Evolutionary conservation across 2,329 filamentous ascomycete genomes (phyloP).

Genomic region (Monilinia aucupariae): DNA sequence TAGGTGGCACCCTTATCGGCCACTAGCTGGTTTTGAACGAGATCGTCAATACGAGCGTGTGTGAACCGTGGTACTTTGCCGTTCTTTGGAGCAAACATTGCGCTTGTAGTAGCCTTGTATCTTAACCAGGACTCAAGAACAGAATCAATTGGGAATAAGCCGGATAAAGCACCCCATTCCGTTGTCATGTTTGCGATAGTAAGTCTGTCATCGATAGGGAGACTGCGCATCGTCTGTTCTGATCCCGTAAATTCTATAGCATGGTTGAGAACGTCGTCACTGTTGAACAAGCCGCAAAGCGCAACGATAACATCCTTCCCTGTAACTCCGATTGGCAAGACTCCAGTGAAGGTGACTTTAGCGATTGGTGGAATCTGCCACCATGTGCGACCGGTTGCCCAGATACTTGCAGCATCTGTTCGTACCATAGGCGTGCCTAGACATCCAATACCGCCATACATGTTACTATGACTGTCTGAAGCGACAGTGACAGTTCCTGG

Average conservation of each 20-base stretch:
- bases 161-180: constrained; percentile 69
- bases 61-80: constrained; percentile 56
- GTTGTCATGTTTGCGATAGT: constrained; percentile 78
- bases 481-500: constrained; percentile 79
- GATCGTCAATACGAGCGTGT: constrained; percentile 66
- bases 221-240: constrained; percentile 66
- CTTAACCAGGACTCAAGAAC: constrained; percentile 69
- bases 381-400: constrained; percentile 79
- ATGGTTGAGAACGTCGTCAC: constrained; percentile 86
- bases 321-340: constrained; percentile 71
- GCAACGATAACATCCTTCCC: constrained; percentile 94
- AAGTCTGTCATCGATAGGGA: constrained; percentile 67
- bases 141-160: constrained; percentile 74
- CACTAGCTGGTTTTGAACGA: constrained; percentile 58
- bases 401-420: constrained; percentile 82
- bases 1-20: constrained; percentile 77
- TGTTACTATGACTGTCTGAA: constrained; percentile 71
- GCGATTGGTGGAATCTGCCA: constrained; percentile 83
- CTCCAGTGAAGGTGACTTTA: constrained; percentile 70
- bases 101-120: constrained; percentile 66
- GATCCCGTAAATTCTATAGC: constrained; percentile 81
- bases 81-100: constrained; percentile 49
- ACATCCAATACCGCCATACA: constrained; percentile 75
- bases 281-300: constrained; percentile 78
- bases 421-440: constrained; percentile 78